Evolutionary conservation across 208 protist genomes (phyloP).

Genomic region (Hexamita inflata): DNA sequence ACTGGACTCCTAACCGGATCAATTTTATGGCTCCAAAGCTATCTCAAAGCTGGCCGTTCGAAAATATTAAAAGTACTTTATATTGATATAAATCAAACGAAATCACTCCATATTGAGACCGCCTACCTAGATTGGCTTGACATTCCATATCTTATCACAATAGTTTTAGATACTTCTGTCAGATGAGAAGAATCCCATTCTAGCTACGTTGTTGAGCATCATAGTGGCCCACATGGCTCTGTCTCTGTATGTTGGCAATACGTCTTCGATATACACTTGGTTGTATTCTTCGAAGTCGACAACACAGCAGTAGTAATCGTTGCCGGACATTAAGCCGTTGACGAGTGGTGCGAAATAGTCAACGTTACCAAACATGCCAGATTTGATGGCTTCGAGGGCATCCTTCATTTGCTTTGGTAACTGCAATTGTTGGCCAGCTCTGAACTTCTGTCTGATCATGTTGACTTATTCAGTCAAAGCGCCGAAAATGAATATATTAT

Average conservation of each 20-base stretch:
- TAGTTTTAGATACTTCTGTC: slow-evolving; percentile 62
- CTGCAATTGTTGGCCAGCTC: slow-evolving; percentile 27
- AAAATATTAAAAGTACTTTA: too few species aligned
- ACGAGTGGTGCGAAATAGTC: slow-evolving; percentile 48
- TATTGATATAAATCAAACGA: too few species aligned
- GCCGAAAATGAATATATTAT: slow-evolving; percentile 66
- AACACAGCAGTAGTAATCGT: slow-evolving; percentile 52
- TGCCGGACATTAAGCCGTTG: slow-evolving; percentile 38
- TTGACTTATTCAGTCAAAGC: slow-evolving; percentile 47
- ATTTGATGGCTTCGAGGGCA: slow-evolving; percentile 48
- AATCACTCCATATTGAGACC: too few species aligned
- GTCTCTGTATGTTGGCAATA: slow-evolving; percentile 48
- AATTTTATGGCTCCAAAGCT: too few species aligned
- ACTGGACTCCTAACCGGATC: too few species aligned
- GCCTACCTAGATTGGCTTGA: too few species aligned
- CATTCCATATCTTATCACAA: slow-evolving; percentile 58
- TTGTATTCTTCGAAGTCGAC: slow-evolving; percentile 55
- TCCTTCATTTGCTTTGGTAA: slow-evolving; percentile 35
- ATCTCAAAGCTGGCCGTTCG: too few species aligned
- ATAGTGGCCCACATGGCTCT: slow-evolving; percentile 46
- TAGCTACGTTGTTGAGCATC: slow-evolving; percentile 44
- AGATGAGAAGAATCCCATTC: slow-evolving; percentile 52
- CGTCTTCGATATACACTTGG: slow-evolving; percentile 39
- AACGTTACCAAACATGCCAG: slow-evolving; percentile 49
- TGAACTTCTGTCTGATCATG: not conserved